Evolutionary conservation across 2,329 filamentous ascomycete genomes (phyloP), one percentile per base, ranked within the genome.

Genomic region (Exophiala dermatitidis): DNA sequence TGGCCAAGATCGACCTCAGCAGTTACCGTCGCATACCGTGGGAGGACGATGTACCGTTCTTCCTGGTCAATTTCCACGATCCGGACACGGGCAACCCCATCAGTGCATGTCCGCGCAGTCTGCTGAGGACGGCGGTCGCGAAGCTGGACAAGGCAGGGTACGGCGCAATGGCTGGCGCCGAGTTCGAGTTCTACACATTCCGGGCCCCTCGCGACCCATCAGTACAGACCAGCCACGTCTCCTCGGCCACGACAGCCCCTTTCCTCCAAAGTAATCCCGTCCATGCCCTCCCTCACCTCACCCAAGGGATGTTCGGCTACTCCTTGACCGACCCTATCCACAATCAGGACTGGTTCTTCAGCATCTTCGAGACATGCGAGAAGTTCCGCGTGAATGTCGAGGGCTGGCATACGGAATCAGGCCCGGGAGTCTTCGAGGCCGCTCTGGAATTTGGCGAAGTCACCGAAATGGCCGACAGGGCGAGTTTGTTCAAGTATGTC

Each of bases 171-270:
- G 90, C 90, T 53, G 90, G 90, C 72, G 90, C 88, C 65, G 90
- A 95, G 69, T 95, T 93, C 73, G 90, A 96, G 65, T 96, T 96
- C 78, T 95, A 85, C 75, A 88, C 93, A 65, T 96, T 95, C 72
- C 80, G 83, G 64, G 81, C 81, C 3, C 90, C 90, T 6, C 58
- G 68, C 48, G 67, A 69, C 41, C 62, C 70, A 26, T 65, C 74
- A 36, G 54, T 57, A 40, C 70, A 74, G 19, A 69, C 74, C 31
- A 67, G 75, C 19, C 77, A 83, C 66, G 74, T 77, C 54, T 83
- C 82, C 59, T 79, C 78, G 5, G 82, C 84, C 31, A 83, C 86
- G 0, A 86, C 88, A 1, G 86, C 88, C 28, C 72, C 78, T 5
- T 95, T 87, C 68, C 79, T 94, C 36, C 78, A 81, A 64, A 74